A percentile compares a stretch with the other conserved stretches of the same genome.
Conservation (phyloP, 805 yeast species). For the Starmerella floricola region DNA sequence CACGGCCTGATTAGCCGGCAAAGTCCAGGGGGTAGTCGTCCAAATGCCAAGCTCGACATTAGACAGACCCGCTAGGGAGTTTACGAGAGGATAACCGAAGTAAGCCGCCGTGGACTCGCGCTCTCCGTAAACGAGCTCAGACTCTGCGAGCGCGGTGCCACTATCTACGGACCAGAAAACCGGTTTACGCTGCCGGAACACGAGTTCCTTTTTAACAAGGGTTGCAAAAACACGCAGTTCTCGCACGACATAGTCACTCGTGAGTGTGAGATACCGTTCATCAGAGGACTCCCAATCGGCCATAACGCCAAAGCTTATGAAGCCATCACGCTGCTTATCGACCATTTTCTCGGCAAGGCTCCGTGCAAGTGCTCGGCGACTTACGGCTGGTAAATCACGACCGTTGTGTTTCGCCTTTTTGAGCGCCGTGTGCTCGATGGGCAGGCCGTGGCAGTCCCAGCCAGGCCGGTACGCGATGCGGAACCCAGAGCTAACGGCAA, state of each 20-base stretch:
- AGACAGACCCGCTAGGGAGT: constrained; percentile 5
- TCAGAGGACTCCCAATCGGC: constrained; percentile 56
- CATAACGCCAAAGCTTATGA: constrained; percentile 64
- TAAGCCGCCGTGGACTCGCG: constrained; percentile 27
- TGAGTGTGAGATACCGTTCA: constrained; percentile 53
- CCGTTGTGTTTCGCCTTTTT: constrained; percentile 27
- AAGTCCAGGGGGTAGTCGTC: constrained; percentile 99
- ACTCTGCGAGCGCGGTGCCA: constrained; percentile 88
- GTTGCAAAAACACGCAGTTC: constrained; percentile 61
- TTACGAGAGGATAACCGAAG: constrained; percentile 12
- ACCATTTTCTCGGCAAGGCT: constrained; percentile 60
- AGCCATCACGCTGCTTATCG: constrained; percentile 48
- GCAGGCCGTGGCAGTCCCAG: constrained; percentile 98
- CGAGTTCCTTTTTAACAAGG: constrained; percentile 52
- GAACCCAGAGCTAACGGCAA: constrained; percentile 49
- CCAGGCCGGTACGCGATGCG: constrained; percentile 73
- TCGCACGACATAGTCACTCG: constrained; percentile 54
- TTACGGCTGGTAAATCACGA: constrained; percentile 29
- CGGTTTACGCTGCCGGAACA: constrained; percentile 80
- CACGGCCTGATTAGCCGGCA: constrained; percentile 76
- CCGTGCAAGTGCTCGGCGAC: constrained; percentile 53
- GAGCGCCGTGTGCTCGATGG: constrained; percentile 82
- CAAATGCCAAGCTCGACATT: constrained; percentile 41
- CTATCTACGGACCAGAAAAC: constrained; percentile 97
- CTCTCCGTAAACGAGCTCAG: constrained; percentile 80